A percentile compares a stretch with the other conserved stretches of the same genome.
These are phyloP conservation scores for Silene noctiflora DNA, from an alignment of 179 eudicot genomes.

Conservation along the genomic window DNA sequence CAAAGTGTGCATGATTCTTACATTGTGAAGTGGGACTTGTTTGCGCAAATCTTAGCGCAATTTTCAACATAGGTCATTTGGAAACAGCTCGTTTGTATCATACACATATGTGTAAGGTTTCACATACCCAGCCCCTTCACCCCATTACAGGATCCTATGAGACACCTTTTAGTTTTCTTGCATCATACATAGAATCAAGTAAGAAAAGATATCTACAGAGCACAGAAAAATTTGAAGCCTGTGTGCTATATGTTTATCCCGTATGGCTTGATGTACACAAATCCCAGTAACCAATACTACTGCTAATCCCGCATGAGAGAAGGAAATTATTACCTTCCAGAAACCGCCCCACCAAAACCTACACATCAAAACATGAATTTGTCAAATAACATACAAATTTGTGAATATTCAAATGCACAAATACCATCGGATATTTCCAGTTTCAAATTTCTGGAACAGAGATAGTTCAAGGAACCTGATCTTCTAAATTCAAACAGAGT, in stretches of 20 bases:
- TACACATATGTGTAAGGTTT: background rate
- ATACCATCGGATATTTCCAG: background rate
- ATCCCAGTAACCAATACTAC: background rate
- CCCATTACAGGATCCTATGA: background rate
- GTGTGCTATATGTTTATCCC: background rate
- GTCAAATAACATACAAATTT: slow-evolving; percentile 11
- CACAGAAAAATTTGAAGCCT: background rate
- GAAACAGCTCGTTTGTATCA: background rate
- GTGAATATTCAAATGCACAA: background rate
- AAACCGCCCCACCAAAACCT: slow-evolving; percentile 99
- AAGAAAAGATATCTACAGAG: background rate
- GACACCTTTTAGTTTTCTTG: background rate
- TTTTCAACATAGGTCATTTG: background rate
- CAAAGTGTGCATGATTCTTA: background rate
- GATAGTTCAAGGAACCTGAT: background rate
- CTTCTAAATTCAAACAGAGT: background rate
- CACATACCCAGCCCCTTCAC: background rate
- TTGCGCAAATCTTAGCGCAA: background rate
- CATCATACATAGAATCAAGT: background rate
- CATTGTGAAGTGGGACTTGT: background rate
- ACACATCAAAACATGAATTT: slow-evolving; percentile 23
- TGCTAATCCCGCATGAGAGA: slow-evolving; percentile 10
- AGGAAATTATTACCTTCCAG: slow-evolving; percentile 67
- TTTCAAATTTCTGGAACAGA: slow-evolving; percentile 1
- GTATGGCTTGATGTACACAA: background rate